A percentile compares a stretch with the other conserved stretches of the same genome.
Conservation (phyloP, 176 grass and related monocot genomes). For the Raddia distichophylla region DNA sequence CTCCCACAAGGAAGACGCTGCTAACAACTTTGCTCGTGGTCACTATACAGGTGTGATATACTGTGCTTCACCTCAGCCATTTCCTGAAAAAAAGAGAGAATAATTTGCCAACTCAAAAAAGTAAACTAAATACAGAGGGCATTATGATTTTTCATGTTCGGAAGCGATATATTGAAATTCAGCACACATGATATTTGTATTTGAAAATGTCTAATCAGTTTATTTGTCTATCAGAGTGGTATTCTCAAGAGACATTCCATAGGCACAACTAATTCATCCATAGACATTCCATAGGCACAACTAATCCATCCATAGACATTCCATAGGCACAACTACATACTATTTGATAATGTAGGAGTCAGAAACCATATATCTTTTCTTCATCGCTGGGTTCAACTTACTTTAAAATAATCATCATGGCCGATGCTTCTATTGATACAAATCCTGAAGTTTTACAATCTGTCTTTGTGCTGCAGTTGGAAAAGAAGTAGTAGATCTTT, state of each 20-base stretch:
- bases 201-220: neutral
- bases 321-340: too few relatives aligned
- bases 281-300: neutral
- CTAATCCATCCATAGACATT: too few relatives aligned
- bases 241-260: slow-evolving; percentile 6
- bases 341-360: neutral
- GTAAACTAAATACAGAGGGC: neutral
- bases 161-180: slow-evolving; percentile 1
- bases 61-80: neutral
- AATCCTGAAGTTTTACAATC: neutral
- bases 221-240: slow-evolving; percentile 23
- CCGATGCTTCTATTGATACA: neutral
- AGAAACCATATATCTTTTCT: neutral
- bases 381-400: neutral
- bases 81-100: neutral
- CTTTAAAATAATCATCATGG: neutral
- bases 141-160: slow-evolving; percentile 5
- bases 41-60: slow-evolving; percentile 68
- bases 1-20: slow-evolving; percentile 80
- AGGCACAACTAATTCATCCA: too few relatives aligned
- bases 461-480: slow-evolving; percentile 56
- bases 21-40: slow-evolving; percentile 83
- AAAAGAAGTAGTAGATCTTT: slow-evolving; percentile 72
- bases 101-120: neutral
- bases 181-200: slow-evolving; percentile 4